Base-by-base conservation (phyloP, 768 basidiomycete genomes). In the Lentinula boryana region DNA sequence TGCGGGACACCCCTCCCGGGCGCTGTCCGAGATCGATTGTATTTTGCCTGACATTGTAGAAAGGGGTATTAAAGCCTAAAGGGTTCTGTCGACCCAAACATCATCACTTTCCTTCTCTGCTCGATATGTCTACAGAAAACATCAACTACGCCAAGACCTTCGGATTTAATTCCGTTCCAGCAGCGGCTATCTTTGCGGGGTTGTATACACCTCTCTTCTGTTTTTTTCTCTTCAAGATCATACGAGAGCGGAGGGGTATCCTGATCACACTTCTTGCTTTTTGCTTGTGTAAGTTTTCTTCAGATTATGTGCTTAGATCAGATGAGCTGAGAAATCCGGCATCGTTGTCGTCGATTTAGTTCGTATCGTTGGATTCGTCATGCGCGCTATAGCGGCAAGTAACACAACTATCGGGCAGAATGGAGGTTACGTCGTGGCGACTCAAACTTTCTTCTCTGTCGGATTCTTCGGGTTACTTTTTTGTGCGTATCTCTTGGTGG, bases 381-480 rank as follows among this genome's bases (percentile, higher is more conserved):
- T 80, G 1, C 76, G 79, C 1, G 75, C 76, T 1, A 58, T 75
- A 6, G 58, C 79, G 16, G 69, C 73, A 13, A 70, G 67, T 4
- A 66, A 67, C 0, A 67, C 64, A 1, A 65, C 70, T 4, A 71
- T 68, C 9, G 76, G 73, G 44, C 64, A 74, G 7, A 73, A 68
- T 33, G 56, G 74, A 1, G 54, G 56, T 7, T 57, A 76, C 13
- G 66, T 76, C n/a, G 76, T 78, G 2, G 72, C 71, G 0, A 74
- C 76, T 46, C 62, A 76, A 64, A 66, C 78, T 5, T 66, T 80
- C 9, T 75, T 76, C 32, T 70, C 74, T 0, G 71, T 76, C 33
- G 79, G 79, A 5, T 80, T 77, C 66, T 75, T 78, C 49, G 76
- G 74, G 21, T 64, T 81, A 6, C 64, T 81, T 15, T 77, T 74